phyloP scores from a whole-genome alignment of 768 basidiomycete species.

The Clitopilus passeckerianus region DNA sequence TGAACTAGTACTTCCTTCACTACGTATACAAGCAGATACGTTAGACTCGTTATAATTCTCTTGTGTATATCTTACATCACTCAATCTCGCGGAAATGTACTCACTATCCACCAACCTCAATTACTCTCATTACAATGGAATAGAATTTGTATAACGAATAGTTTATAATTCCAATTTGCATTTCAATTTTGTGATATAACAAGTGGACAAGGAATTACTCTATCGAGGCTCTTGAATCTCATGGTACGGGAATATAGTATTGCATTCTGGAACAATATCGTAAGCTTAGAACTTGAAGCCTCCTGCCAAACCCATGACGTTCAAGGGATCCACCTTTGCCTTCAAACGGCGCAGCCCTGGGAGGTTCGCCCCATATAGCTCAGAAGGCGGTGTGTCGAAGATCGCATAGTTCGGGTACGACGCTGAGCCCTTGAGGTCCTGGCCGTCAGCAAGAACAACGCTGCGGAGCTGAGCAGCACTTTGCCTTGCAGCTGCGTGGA shows the following conservation, averaged over 20 bases:
- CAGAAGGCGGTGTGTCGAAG: slow-evolving; percentile 40
- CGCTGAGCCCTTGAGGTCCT: slow-evolving; percentile 26
- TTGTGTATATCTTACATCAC: background rate
- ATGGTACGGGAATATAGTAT: too few relatives aligned
- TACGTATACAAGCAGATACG: background rate
- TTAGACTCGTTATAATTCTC: background rate
- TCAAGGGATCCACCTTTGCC: slow-evolving; percentile 43
- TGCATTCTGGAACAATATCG: background rate
- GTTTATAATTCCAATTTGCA: background rate
- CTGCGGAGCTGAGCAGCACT: slow-evolving; percentile 34
- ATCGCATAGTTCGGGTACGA: slow-evolving; percentile 62
- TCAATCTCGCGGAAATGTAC: background rate
- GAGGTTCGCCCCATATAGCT: slow-evolving; percentile 49
- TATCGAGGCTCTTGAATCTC: too few relatives aligned
- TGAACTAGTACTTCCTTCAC: too few relatives aligned
- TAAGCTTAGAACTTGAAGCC: slow-evolving; percentile 56
- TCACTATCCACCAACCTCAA: background rate
- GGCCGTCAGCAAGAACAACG: slow-evolving; percentile 33
- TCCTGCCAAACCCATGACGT: slow-evolving; percentile 65
- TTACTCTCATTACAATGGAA: too few relatives aligned
- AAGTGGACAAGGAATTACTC: too few relatives aligned
- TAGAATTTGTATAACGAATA: too few relatives aligned
- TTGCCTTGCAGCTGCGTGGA: slow-evolving; percentile 32
- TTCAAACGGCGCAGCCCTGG: slow-evolving; percentile 33
- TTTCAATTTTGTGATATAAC: background rate